phyloP scores from a whole-genome alignment of 345 rosid genomes.

The Populus simonii region DNA sequence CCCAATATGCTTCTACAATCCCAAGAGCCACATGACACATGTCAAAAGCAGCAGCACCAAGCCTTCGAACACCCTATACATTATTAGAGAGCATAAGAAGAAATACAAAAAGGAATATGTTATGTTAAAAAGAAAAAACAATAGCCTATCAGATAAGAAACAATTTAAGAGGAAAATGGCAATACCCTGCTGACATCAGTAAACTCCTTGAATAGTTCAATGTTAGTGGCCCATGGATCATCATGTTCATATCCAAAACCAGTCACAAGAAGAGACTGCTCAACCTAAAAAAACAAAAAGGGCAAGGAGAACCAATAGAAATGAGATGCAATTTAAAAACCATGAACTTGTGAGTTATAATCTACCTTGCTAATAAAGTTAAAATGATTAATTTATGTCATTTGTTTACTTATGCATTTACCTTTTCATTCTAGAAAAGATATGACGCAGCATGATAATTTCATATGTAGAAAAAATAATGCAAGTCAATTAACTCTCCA shows the following conservation, averaged over 20 bases:
- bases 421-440: background rate
- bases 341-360: background rate
- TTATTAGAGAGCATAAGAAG: background rate
- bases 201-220: slow-evolving; percentile 87
- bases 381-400: background rate
- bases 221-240: slow-evolving; percentile 85
- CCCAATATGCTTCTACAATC: slow-evolving; percentile 89
- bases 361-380: background rate
- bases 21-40: slow-evolving; percentile 98
- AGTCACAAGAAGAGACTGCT: slow-evolving; percentile 87
- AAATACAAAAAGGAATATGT: background rate
- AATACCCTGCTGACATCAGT: slow-evolving; percentile 84
- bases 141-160: background rate
- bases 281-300: slow-evolving; percentile 49
- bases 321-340: background rate
- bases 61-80: slow-evolving; percentile 82
- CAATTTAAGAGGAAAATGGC: background rate
- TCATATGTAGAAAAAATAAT: background rate
- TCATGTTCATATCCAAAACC: slow-evolving; percentile 99
- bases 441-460: background rate
- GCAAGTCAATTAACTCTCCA: no score
- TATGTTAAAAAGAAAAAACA: background rate
- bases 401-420: background rate
- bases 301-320: background rate
- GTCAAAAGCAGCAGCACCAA: slow-evolving; percentile 98